Evolutionary conservation across 202 grass and related monocot genomes (phyloP).

Genomic region (Setaria viridis): DNA sequence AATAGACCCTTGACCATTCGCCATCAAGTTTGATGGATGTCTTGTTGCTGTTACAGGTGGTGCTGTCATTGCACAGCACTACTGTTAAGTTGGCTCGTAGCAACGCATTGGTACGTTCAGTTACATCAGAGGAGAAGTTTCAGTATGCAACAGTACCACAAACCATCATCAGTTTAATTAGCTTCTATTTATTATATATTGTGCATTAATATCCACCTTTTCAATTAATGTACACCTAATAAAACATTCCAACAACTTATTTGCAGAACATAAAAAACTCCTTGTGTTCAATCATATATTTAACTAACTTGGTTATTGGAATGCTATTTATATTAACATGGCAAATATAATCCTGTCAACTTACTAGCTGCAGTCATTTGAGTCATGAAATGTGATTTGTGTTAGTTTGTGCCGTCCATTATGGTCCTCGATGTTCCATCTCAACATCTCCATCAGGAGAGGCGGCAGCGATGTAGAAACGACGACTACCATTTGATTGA

Average conservation of each 20-base stretch:
- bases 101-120: not conserved
- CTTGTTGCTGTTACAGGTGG: not conserved
- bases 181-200: not conserved
- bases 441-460: constrained; percentile 4
- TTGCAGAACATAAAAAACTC: not conserved
- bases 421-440: not conserved
- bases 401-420: not conserved
- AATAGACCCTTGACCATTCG: constrained; percentile 28
- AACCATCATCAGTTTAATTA: not conserved
- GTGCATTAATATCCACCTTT: not conserved
- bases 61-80: not conserved
- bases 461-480: not conserved
- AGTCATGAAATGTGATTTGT: not conserved
- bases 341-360: not conserved
- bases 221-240: not conserved
- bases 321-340: not conserved
- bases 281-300: not conserved
- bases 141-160: not conserved
- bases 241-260: not conserved
- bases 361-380: not conserved
- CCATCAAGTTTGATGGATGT: constrained; percentile 17
- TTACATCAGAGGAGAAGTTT: not conserved
- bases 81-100: too few species aligned
- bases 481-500: not conserved
- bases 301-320: not conserved